Evolutionary conservation across 257 asterid species (phyloP).

Genomic region (Gardenia jasminoides): DNA sequence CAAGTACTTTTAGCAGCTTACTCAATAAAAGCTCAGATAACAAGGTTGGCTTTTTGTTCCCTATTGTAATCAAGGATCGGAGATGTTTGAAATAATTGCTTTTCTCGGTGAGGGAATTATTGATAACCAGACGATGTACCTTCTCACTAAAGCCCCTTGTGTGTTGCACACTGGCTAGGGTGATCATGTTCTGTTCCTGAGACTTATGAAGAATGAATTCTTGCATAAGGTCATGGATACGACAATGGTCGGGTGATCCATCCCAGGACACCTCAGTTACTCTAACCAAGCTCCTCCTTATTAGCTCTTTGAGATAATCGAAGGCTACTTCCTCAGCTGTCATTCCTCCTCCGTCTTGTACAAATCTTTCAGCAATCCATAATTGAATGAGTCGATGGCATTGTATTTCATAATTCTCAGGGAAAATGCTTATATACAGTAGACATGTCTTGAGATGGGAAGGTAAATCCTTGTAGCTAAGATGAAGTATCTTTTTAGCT

Average conservation of each 20-base stretch:
- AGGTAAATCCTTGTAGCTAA: slow-evolving; percentile 30
- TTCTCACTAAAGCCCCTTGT: background rate
- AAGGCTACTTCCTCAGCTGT: slow-evolving; percentile 27
- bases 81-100: slow-evolving; percentile 11
- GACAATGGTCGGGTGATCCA: slow-evolving; percentile 17
- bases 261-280: slow-evolving; percentile 5
- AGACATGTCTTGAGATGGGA: slow-evolving; percentile 27
- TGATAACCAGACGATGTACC: slow-evolving; percentile 12
- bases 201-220: slow-evolving; percentile 16
- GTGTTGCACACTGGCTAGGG: slow-evolving; percentile 5
- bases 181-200: slow-evolving; percentile 15
- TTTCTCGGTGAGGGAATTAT: background rate
- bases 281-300: slow-evolving; percentile 22
- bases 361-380: slow-evolving; percentile 30
- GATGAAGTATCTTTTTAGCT: slow-evolving; percentile 14
- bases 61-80: slow-evolving; percentile 15
- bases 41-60: background rate
- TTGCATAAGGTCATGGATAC: slow-evolving; percentile 18
- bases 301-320: slow-evolving; percentile 26
- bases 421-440: slow-evolving; percentile 28
- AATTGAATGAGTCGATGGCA: slow-evolving; percentile 19
- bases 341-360: slow-evolving; percentile 5
- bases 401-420: slow-evolving; percentile 15
- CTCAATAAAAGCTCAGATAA: slow-evolving; percentile 8
- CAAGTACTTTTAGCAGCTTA: slow-evolving; percentile 24